Conservation (phyloP, 2,329 filamentous ascomycete species). For the Beauveria pseudobassiana region DNA sequence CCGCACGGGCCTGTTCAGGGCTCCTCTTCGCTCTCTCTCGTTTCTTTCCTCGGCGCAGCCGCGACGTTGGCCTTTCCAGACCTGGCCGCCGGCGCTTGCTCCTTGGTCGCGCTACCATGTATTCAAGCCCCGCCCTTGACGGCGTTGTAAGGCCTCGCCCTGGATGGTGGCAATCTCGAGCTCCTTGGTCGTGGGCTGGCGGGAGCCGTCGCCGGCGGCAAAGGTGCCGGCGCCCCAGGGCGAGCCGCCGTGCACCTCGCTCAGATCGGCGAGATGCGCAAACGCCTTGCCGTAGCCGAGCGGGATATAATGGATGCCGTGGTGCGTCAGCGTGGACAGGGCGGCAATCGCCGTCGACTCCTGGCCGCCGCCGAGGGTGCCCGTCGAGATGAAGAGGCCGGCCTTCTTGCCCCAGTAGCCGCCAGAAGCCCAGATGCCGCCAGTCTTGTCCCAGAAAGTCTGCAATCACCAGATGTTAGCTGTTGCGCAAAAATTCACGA, state of each 20-base stretch:
- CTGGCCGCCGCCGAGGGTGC: conserved; percentile 78
- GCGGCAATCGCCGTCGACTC: conserved; percentile 75
- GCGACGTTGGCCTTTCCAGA: conserved; percentile 15
- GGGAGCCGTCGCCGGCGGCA: conserved; percentile 68
- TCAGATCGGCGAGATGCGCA: conserved; percentile 57
- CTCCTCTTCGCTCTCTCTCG: conserved; percentile 34
- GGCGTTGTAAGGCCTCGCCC: conserved; percentile 72
- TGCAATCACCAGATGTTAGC: conserved; percentile 12
- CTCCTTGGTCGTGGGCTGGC: conserved; percentile 71
- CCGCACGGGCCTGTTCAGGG: conserved; percentile 66
- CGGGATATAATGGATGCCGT: conserved; percentile 95
- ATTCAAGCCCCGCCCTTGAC: conserved; percentile 63
- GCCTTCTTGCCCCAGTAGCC: conserved; percentile 81
- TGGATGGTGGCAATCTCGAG: conserved; percentile 72
- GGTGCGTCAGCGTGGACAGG: conserved; percentile 83
- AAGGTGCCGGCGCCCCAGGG: conserved; percentile 96
- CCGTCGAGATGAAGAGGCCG: conserved; percentile 87
- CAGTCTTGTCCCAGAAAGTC: conserved; percentile 83
- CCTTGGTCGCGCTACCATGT: conserved; percentile 46
- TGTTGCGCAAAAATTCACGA: not conserved
- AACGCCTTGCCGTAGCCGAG: conserved; percentile 85
- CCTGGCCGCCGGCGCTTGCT: conserved; percentile 16
- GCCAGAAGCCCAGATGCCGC: conserved; percentile 73
- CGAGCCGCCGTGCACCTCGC: conserved; percentile 76
- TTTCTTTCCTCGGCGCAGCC: conserved; percentile 15